A percentile compares a stretch with the other conserved stretches of the same genome.
phyloP scores from a whole-genome alignment of 306 rosid species.

The Cicer bijugum region DNA sequence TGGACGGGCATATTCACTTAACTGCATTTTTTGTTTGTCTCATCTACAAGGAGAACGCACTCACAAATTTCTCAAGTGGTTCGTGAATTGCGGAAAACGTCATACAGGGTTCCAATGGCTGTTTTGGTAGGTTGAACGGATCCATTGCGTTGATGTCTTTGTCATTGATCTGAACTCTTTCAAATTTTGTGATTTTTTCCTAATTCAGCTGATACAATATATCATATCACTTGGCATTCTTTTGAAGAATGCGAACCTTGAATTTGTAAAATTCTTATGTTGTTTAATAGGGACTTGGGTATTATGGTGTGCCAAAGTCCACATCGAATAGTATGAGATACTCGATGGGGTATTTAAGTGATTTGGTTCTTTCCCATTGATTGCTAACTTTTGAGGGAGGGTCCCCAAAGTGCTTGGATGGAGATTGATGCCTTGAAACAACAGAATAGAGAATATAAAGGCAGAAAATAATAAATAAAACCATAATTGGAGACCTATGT shows the following conservation, averaged over 20 bases:
- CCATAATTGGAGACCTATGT: not conserved
- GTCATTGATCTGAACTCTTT: not conserved
- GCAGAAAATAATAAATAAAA: conserved; percentile 1
- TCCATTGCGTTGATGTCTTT: conserved; percentile 30
- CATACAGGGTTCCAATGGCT: conserved; percentile 90
- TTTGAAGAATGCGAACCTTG: conserved; percentile 22
- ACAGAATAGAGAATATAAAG: not conserved
- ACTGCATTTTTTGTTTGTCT: conserved; percentile 29
- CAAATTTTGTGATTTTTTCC: not conserved
- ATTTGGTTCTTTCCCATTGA: not conserved
- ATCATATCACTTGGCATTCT: conserved; percentile 17
- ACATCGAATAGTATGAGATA: not conserved
- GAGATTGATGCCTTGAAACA: not conserved
- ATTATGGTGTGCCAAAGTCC: not conserved
- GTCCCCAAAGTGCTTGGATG: not conserved
- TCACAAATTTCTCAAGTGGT: conserved; percentile 90
- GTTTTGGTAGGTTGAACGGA: conserved; percentile 70
- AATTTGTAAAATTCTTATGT: not conserved
- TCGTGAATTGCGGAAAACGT: conserved; percentile 79
- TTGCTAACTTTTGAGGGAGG: not conserved
- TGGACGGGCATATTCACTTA: conserved; percentile 9
- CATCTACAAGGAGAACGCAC: conserved; percentile 85
- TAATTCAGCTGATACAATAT: conserved; percentile 6
- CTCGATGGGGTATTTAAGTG: not conserved
- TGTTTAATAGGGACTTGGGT: not conserved